A percentile compares a stretch with the other conserved stretches of the same genome.
These are phyloP conservation scores for Gracilariopsis chorda DNA, from an alignment of 23 red algal genomes.

Conservation along the genomic window DNA sequence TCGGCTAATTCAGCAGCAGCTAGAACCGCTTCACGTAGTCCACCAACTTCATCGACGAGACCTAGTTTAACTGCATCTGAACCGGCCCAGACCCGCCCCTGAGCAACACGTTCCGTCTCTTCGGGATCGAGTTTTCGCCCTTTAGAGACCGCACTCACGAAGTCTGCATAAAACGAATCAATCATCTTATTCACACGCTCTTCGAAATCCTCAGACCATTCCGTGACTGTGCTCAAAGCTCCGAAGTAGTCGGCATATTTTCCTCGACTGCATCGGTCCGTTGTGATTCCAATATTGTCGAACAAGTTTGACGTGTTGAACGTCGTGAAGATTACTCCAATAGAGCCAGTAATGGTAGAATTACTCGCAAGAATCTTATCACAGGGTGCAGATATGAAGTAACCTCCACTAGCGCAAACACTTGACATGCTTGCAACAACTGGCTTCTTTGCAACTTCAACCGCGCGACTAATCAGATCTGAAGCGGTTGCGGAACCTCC, in stretches of 20 bases:
- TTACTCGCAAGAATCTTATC: conserved; percentile 80
- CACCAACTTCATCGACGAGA: conserved; percentile 91
- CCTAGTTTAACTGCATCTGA: conserved; percentile 63
- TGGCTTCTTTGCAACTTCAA: conserved; percentile 82
- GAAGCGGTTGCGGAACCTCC: conserved; percentile 88
- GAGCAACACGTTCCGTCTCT: conserved; percentile 72
- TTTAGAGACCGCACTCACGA: conserved; percentile 77
- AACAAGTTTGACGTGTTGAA: conserved; percentile 72
- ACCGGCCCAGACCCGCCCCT: conserved; percentile 94
- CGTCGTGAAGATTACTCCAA: conserved; percentile 82
- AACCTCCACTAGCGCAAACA: conserved; percentile 92
- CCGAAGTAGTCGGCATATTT: conserved; percentile 71
- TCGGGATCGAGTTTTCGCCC: conserved; percentile 56
- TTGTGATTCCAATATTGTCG: conserved; percentile 82
- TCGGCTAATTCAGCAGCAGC: conserved; percentile 50
- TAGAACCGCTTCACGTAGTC: conserved; percentile 68
- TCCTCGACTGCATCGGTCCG: conserved; percentile 60
- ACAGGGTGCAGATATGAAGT: conserved; percentile 85
- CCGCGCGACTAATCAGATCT: conserved; percentile 76
- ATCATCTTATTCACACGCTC: conserved; percentile 57
- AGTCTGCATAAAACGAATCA: conserved; percentile 69
- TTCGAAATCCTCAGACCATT: conserved; percentile 77
- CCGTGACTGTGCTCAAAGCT: conserved; percentile 4
- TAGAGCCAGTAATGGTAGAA: conserved; percentile 90
- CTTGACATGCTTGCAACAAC: conserved; percentile 85